These are phyloP conservation scores for Euphorbia neoarborescens DNA, from an alignment of 441 rosid genomes.

Conservation along the genomic window DNA sequence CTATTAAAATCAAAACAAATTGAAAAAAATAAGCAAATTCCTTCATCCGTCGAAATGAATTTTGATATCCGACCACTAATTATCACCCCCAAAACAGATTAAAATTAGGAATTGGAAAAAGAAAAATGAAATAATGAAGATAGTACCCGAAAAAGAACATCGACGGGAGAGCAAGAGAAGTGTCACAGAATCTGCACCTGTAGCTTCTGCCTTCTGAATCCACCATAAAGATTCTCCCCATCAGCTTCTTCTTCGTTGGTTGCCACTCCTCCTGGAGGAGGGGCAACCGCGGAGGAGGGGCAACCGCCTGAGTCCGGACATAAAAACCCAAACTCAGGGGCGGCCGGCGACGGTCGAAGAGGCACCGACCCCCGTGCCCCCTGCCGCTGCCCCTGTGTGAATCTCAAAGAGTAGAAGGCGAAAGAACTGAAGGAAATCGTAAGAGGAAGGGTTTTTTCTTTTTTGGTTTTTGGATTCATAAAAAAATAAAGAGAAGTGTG, in stretches of 20 bases:
- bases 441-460: too few species aligned
- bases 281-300: too few species aligned
- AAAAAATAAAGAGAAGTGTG: too few species aligned
- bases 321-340: too few species aligned
- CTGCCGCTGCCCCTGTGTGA: too few species aligned
- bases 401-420: too few species aligned
- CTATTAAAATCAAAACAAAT: background rate
- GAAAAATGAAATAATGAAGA: background rate
- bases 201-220: constrained; percentile 35
- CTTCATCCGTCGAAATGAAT: background rate
- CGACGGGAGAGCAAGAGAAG: constrained; percentile 39
- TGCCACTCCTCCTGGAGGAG: too few species aligned
- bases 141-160: constrained; percentile 35
- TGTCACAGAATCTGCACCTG: constrained; percentile 38
- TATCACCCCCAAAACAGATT: background rate
- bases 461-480: too few species aligned
- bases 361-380: too few species aligned
- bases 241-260: constrained; percentile 8
- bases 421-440: too few species aligned
- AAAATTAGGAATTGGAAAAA: background rate
- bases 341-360: too few species aligned
- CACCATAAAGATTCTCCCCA: constrained; percentile 46
- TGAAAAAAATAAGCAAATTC: background rate
- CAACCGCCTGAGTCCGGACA: too few species aligned
- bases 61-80: background rate